Percentiles rank a stretch among this genome's conserved stretches.
phyloP scores from a whole-genome alignment of 345 rosid species.

The Mercurialis annua region DNA sequence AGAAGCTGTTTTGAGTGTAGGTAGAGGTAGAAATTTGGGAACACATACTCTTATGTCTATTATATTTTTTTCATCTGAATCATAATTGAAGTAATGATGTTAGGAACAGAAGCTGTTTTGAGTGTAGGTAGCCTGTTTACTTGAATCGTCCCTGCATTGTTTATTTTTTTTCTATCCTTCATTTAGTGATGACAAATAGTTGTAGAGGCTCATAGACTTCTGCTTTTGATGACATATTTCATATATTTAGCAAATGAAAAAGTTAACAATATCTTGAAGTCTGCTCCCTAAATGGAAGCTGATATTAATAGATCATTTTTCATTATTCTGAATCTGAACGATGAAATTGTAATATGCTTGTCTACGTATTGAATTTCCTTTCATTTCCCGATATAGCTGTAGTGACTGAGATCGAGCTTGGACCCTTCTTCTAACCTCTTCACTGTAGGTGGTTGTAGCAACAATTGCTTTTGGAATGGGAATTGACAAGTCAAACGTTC shows the following conservation, averaged over 20 bases:
- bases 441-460: conserved; percentile 72
- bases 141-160: background rate
- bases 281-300: background rate
- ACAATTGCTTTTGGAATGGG: conserved; percentile 98
- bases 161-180: background rate
- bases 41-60: background rate
- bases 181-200: background rate
- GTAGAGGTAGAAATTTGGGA: conserved; percentile 50
- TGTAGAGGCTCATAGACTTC: background rate
- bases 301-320: background rate
- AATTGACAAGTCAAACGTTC: conserved; percentile 76
- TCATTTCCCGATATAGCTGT: background rate
- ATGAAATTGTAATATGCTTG: background rate
- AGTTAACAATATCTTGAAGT: background rate
- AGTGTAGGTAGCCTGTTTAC: conserved; percentile 4
- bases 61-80: background rate
- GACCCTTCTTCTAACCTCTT: conserved; percentile 2
- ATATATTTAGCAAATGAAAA: background rate
- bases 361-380: background rate
- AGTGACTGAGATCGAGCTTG: background rate
- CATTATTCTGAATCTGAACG: background rate
- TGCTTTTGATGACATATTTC: background rate
- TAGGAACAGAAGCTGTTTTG: background rate
- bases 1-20: background rate
- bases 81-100: background rate